Evolutionary conservation across 352 stramenopile species (phyloP).

Genomic region (Pythium vanterpoolii): DNA sequence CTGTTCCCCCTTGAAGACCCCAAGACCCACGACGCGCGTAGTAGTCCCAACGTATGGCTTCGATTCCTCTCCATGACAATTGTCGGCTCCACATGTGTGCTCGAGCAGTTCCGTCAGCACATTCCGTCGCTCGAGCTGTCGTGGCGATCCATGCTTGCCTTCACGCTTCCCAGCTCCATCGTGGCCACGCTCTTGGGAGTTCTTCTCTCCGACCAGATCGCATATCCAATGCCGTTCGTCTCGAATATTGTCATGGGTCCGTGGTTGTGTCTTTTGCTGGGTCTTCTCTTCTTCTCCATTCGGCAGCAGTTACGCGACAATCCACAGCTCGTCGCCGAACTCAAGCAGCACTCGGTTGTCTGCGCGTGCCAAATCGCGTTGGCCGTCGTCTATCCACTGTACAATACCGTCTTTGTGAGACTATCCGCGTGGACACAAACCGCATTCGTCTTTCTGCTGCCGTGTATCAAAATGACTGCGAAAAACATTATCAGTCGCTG

Average conservation of each 20-base stretch:
- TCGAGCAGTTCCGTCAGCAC: slow-evolving; percentile 21
- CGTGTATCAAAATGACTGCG: slow-evolving; percentile 32
- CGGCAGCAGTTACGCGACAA: slow-evolving; percentile 1
- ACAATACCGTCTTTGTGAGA: slow-evolving; percentile 11
- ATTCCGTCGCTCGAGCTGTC: not conserved
- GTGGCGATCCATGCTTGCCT: slow-evolving; percentile 3
- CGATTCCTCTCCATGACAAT: slow-evolving; percentile 1
- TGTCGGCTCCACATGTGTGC: not conserved
- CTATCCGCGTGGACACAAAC: slow-evolving; percentile 11
- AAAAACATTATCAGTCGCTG: slow-evolving; percentile 33
- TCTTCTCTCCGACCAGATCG: slow-evolving; percentile 16
- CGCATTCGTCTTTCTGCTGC: slow-evolving; percentile 25
- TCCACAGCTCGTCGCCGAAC: not conserved
- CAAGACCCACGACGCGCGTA: not conserved
- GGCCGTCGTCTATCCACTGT: slow-evolving; percentile 17
- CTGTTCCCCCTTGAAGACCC: slow-evolving; percentile 1
- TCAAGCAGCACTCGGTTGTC: slow-evolving; percentile 1
- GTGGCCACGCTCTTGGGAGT: not conserved
- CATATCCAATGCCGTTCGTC: slow-evolving; percentile 37
- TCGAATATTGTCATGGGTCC: slow-evolving; percentile 29
- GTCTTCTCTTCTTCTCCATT: not conserved
- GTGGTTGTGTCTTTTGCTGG: slow-evolving; percentile 25
- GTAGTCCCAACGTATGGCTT: slow-evolving; percentile 2
- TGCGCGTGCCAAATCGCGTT: slow-evolving; percentile 7
- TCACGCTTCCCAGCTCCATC: not conserved